Evolutionary conservation across 1,284 basidiomycete species (phyloP).

Genomic region (Lignosus rhinocerotis): DNA sequence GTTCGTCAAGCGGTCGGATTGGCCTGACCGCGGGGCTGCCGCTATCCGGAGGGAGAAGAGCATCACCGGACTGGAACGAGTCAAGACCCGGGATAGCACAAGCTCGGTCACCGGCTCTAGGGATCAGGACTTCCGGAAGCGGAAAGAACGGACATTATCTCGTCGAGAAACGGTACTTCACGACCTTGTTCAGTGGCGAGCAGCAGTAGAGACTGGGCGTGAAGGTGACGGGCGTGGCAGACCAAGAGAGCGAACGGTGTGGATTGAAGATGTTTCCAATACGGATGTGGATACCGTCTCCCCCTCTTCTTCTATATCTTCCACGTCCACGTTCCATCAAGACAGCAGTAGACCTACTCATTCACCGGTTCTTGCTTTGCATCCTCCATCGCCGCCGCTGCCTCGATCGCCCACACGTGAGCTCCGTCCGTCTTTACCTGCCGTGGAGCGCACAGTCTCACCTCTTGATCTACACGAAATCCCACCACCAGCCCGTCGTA

Average conservation of each 20-base stretch:
- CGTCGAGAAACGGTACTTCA: conserved; percentile 41
- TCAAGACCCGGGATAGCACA: conserved; percentile 49
- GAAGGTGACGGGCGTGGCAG: conserved; percentile 55
- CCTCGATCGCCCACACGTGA: conserved; percentile 37
- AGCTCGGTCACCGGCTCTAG: conserved; percentile 32
- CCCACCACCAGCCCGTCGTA: conserved; percentile 25
- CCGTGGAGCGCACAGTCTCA: conserved; percentile 14
- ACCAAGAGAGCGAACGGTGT: conserved; percentile 46
- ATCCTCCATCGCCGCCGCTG: conserved; percentile 45
- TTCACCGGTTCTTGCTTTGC: conserved; percentile 42
- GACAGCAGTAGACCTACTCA: conserved; percentile 10
- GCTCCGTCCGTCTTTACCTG: conserved; percentile 5
- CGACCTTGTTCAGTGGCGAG: conserved; percentile 53
- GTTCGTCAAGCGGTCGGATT: conserved; percentile 80
- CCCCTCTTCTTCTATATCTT: conserved; percentile 28
- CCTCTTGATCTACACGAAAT: conserved; percentile 26
- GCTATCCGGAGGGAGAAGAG: conserved; percentile 68
- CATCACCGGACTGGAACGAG: conserved; percentile 55
- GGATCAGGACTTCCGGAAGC: conserved; percentile 37
- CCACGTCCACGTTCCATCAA: conserved; percentile 31
- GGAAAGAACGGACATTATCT: conserved; percentile 41
- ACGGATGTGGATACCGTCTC: conserved; percentile 23
- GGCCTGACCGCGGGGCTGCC: conserved; percentile 74
- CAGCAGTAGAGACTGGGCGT: conserved; percentile 41
- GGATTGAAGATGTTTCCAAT: conserved; percentile 25